Evolutionary conservation across 805 yeast species (phyloP).

Genomic region (Saccharomycopsis sp.): DNA sequence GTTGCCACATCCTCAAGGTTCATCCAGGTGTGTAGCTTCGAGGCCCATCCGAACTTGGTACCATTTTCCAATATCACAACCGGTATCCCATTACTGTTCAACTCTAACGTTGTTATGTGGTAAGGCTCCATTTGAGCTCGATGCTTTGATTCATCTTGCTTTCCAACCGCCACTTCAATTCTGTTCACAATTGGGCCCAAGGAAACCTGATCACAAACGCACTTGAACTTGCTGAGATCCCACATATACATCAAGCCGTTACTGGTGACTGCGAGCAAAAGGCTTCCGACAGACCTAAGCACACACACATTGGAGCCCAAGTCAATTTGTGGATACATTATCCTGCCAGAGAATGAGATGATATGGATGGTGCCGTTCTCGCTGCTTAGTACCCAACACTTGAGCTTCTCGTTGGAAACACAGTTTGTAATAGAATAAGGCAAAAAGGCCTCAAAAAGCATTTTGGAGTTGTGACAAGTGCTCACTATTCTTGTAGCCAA

Average conservation of each 20-base stretch:
- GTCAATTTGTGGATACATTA: slow-evolving; percentile 33
- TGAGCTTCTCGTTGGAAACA: slow-evolving; percentile 39
- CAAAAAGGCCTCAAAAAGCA: slow-evolving; percentile 34
- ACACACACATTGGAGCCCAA: slow-evolving; percentile 43
- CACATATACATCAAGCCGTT: slow-evolving; percentile 44
- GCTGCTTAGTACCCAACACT: slow-evolving; percentile 37
- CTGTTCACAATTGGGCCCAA: slow-evolving; percentile 39
- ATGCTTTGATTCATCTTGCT: slow-evolving; percentile 2
- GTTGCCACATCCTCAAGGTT: background rate
- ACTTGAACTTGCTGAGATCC: slow-evolving; percentile 33
- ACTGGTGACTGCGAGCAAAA: slow-evolving; percentile 44
- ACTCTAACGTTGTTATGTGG: slow-evolving; percentile 6
- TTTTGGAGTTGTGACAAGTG: slow-evolving; percentile 29
- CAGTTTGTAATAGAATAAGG: slow-evolving; percentile 32
- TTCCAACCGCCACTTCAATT: background rate
- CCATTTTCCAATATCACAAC: slow-evolving; percentile 5
- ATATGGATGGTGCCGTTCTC: slow-evolving; percentile 32
- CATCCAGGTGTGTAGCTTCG: slow-evolving; percentile 12
- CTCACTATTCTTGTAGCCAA: slow-evolving; percentile 29
- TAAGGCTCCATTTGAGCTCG: background rate
- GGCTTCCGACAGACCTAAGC: slow-evolving; percentile 30
- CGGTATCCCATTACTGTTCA: slow-evolving; percentile 13
- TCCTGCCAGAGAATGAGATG: slow-evolving; percentile 28
- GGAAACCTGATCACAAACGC: slow-evolving; percentile 36
- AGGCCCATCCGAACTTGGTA: slow-evolving; percentile 13